These are phyloP conservation scores for Calonectria crousiana DNA, from an alignment of 2,329 filamentous ascomycete genomes.

Conservation along the genomic window DNA sequence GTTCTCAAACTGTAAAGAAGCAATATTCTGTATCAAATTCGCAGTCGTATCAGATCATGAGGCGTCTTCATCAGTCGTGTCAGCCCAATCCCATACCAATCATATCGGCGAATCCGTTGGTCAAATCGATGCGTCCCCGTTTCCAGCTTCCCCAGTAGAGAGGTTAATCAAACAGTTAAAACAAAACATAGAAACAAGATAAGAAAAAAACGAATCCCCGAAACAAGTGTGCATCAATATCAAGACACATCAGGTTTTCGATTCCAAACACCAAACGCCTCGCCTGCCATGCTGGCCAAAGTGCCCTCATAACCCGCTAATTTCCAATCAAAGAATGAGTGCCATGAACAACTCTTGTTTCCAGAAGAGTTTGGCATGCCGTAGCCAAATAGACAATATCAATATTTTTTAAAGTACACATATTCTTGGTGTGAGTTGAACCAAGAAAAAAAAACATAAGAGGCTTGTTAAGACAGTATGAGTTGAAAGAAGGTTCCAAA, in stretches of 20 bases:
- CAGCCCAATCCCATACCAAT: slow-evolving; percentile 28
- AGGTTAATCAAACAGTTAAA: background rate
- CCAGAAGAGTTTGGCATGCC: background rate
- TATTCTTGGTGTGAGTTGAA: background rate
- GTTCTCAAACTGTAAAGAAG: slow-evolving; percentile 24
- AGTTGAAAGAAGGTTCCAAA: slow-evolving; percentile 23
- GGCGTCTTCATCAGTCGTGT: slow-evolving; percentile 37
- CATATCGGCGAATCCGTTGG: slow-evolving; percentile 22
- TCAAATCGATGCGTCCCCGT: slow-evolving; percentile 30
- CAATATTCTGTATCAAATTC: slow-evolving; percentile 35
- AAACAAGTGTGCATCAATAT: slow-evolving; percentile 17
- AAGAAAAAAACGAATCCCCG: slow-evolving; percentile 25
- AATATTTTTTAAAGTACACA: slow-evolving; percentile 6
- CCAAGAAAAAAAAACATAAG: slow-evolving; percentile 14
- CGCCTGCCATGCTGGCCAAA: slow-evolving; percentile 27
- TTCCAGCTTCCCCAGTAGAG: slow-evolving; percentile 13
- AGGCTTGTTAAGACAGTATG: slow-evolving; percentile 35
- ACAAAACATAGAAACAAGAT: slow-evolving; percentile 4
- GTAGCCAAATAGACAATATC: slow-evolving; percentile 18
- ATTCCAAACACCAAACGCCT: slow-evolving; percentile 31
- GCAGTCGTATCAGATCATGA: slow-evolving; percentile 40
- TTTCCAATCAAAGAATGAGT: slow-evolving; percentile 3
- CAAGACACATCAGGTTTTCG: slow-evolving; percentile 16
- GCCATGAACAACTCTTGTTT: background rate
- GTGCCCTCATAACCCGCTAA: slow-evolving; percentile 19